A percentile compares a stretch with the other conserved stretches of the same genome.
These are phyloP conservation scores for Stipa capillata DNA, from an alignment of 176 grass and related monocot genomes.

Conservation along the genomic window DNA sequence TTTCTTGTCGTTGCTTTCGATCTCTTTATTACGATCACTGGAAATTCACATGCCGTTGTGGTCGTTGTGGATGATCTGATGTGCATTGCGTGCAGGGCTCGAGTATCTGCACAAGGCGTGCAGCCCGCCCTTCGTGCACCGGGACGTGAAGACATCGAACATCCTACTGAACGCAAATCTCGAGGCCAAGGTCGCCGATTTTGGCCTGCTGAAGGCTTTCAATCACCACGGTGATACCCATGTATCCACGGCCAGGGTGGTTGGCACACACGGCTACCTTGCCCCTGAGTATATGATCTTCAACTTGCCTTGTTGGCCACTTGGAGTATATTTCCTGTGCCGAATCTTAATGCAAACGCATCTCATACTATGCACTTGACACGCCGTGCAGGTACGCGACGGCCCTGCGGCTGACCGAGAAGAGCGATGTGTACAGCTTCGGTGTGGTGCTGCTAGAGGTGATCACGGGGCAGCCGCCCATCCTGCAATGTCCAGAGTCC, in stretches of 20 bases:
- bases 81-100: conserved; percentile 5
- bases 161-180: conserved; percentile 43
- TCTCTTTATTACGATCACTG: background rate
- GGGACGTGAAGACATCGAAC: conserved; percentile 57
- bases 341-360: background rate
- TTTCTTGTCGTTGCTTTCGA: background rate
- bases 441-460: conserved; percentile 45
- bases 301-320: background rate
- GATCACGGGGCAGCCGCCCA: conserved; percentile 16
- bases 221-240: background rate
- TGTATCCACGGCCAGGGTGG: conserved; percentile 4
- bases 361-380: background rate
- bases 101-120: conserved; percentile 59
- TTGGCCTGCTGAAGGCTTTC: conserved; percentile 51
- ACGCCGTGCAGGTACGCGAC: conserved; percentile 5
- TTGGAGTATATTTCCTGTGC: background rate
- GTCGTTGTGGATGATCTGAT: background rate
- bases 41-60: background rate
- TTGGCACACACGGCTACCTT: conserved; percentile 51
- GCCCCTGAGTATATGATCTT: conserved; percentile 33
- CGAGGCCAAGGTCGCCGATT: conserved; percentile 71
- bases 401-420: conserved; percentile 1
- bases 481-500: conserved; percentile 15
- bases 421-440: conserved; percentile 62
- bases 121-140: conserved; percentile 31